A percentile compares a stretch with the other conserved stretches of the same genome.
These are phyloP conservation scores for Cotoneaster glaucophyllus DNA, from an alignment of 306 rosid genomes.

Conservation along the genomic window DNA sequence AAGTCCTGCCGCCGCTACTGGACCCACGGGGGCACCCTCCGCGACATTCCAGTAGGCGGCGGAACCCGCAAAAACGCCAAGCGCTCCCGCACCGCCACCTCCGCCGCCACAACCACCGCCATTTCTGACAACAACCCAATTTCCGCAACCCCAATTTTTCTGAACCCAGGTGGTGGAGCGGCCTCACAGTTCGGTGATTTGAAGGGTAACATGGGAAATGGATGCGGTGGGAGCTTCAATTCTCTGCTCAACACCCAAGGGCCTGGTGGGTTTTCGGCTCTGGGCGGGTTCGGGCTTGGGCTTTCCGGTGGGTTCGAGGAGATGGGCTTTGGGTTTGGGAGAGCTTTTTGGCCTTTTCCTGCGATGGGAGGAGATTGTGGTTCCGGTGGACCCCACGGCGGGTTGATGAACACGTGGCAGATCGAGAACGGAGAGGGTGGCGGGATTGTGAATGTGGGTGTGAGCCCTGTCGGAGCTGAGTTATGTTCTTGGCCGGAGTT, in stretches of 20 bases:
- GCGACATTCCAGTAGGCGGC: slow-evolving; percentile 93
- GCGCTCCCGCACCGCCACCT: slow-evolving; percentile 59
- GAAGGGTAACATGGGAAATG: slow-evolving; percentile 24
- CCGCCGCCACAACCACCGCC: background rate
- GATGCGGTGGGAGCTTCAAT: slow-evolving; percentile 54
- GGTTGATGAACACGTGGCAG: slow-evolving; percentile 62
- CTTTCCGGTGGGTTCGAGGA: slow-evolving; percentile 61
- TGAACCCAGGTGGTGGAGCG: slow-evolving; percentile 17
- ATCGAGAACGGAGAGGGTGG: slow-evolving; percentile 49
- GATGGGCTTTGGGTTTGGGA: slow-evolving; percentile 52
- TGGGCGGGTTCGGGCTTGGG: slow-evolving; percentile 86
- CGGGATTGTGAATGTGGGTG: slow-evolving; percentile 32
- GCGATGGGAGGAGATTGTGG: slow-evolving; percentile 47
- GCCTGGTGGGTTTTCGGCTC: slow-evolving; percentile 63
- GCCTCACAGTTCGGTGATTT: slow-evolving; percentile 29
- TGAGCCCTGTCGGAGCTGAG: slow-evolving; percentile 35
- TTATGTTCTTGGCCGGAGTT: slow-evolving; percentile 89
- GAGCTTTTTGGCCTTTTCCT: slow-evolving; percentile 61
- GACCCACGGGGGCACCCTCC: slow-evolving; percentile 98
- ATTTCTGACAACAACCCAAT: slow-evolving; percentile 10
- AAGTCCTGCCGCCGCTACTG: slow-evolving; percentile 98
- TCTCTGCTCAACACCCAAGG: slow-evolving; percentile 62
- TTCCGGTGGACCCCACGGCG: slow-evolving; percentile 20
- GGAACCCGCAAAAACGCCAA: slow-evolving; percentile 86
- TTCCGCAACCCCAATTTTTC: slow-evolving; percentile 27